These are phyloP conservation scores for Phytophthora sp. DNA, from an alignment of 352 stramenopile genomes.

Conservation along the genomic window DNA sequence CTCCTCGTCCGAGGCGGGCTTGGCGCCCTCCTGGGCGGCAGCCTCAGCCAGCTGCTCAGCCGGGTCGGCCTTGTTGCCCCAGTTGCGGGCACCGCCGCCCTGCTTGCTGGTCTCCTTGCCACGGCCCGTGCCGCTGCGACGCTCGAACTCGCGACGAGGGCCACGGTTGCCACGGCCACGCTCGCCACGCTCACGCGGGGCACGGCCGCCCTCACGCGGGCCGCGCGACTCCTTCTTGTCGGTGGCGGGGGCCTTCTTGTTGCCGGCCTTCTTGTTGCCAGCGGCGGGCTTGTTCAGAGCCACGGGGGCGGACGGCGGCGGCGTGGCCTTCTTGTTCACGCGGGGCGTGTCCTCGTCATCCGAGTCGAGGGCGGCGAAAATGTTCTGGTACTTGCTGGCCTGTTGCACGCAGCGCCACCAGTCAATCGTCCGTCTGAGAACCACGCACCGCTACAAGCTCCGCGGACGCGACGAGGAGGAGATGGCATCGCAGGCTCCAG, in stretches of 20 bases:
- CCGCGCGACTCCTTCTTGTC: slow-evolving; percentile 66
- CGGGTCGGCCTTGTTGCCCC: slow-evolving; percentile 95
- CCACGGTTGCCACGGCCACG: slow-evolving; percentile 61
- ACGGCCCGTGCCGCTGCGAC: slow-evolving; percentile 94
- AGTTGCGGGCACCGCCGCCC: slow-evolving; percentile 95
- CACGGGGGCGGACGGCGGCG: slow-evolving; percentile 59
- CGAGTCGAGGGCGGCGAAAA: slow-evolving; percentile 78
- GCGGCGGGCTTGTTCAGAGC: slow-evolving; percentile 84
- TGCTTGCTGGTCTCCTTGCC: slow-evolving; percentile 96
- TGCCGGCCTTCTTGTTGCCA: slow-evolving; percentile 81
- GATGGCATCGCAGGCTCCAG: not conserved
- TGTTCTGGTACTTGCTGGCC: slow-evolving; percentile 65
- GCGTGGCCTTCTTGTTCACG: slow-evolving; percentile 65
- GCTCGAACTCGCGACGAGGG: slow-evolving; percentile 91
- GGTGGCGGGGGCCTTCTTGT: slow-evolving; percentile 59
- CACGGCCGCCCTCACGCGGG: slow-evolving; percentile 52
- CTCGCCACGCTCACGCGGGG: slow-evolving; percentile 47
- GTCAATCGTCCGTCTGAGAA: slow-evolving; percentile 12
- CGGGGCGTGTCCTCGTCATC: slow-evolving; percentile 78
- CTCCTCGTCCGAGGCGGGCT: slow-evolving; percentile 63
- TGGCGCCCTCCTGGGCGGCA: slow-evolving; percentile 58
- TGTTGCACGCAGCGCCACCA: slow-evolving; percentile 22
- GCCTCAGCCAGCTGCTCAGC: slow-evolving; percentile 79
- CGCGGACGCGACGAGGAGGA: not conserved
- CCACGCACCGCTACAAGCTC: not conserved